phyloP scores from a whole-genome alignment of 1,139 yeast species.

The Taphrina flavorubra region DNA sequence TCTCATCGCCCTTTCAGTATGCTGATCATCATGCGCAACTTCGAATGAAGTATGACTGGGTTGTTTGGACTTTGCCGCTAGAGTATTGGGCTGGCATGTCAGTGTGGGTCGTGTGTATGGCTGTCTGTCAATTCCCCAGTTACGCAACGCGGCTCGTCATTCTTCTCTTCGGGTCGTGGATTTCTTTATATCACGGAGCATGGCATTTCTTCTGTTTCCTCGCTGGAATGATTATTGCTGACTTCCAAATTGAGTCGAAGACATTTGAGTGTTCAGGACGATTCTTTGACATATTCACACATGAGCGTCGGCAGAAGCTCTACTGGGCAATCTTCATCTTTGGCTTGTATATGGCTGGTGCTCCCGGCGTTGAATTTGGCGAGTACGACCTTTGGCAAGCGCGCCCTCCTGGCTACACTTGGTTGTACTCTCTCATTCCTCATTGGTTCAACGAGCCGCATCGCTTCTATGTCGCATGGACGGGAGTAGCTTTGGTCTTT shows the following conservation, averaged over 20 bases:
- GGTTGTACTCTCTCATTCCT: slow-evolving; percentile 16
- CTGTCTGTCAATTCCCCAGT: slow-evolving; percentile 7
- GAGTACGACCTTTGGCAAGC: neutral
- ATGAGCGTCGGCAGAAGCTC: slow-evolving; percentile 1
- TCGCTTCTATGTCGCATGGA: slow-evolving; percentile 29
- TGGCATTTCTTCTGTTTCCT: slow-evolving; percentile 33
- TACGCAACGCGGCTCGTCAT: neutral
- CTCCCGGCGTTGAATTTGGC: slow-evolving; percentile 19
- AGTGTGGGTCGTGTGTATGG: slow-evolving; percentile 22
- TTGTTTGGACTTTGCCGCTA: slow-evolving; percentile 24
- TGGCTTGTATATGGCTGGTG: slow-evolving; percentile 32
- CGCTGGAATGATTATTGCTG: slow-evolving; percentile 33
- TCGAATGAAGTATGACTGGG: slow-evolving; percentile 28
- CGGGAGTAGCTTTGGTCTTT: slow-evolving; percentile 12
- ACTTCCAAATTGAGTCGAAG: slow-evolving; percentile 22
- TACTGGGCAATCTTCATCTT: slow-evolving; percentile 24
- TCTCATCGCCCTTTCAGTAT: slow-evolving; percentile 8
- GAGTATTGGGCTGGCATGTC: slow-evolving; percentile 28
- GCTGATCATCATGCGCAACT: neutral
- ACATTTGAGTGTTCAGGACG: neutral
- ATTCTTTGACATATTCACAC: neutral
- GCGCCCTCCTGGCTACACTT: slow-evolving; percentile 23
- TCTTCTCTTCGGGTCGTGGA: slow-evolving; percentile 1
- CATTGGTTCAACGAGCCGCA: slow-evolving; percentile 13
- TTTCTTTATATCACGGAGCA: slow-evolving; percentile 9